A percentile compares a stretch with the other conserved stretches of the same genome.
Conservation (phyloP, 179 eudicot genomes). For the Spergularia azorica region DNA sequence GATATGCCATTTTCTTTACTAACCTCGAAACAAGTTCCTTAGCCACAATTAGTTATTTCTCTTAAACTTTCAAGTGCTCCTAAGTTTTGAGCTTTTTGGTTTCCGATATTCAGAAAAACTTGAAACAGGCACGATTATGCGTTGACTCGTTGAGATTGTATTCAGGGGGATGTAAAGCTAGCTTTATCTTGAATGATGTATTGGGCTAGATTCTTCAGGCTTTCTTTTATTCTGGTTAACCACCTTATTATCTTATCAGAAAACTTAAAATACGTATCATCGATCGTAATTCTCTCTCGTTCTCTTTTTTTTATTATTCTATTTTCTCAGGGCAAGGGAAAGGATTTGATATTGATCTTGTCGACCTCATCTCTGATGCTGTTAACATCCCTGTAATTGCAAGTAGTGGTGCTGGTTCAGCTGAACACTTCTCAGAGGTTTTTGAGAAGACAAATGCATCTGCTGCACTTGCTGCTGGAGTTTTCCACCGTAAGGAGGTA, state of each 20-base stretch:
- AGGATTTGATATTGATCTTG: constrained; percentile 85
- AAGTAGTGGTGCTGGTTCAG: constrained; percentile 92
- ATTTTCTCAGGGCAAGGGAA: constrained; percentile 78
- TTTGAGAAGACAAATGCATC: constrained; percentile 89
- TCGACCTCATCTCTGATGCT: constrained; percentile 80
- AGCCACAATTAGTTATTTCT: background rate
- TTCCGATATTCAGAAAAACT: background rate
- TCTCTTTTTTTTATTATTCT: background rate
- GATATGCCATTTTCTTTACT: constrained; percentile 5
- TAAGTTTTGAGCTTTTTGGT: background rate
- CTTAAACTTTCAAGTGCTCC: background rate
- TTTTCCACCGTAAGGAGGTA: constrained; percentile 94
- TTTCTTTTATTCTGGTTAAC: background rate
- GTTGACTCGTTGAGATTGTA: no score
- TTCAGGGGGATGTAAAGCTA: background rate
- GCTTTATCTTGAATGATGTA: background rate
- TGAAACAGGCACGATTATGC: no score
- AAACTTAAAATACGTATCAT: background rate
- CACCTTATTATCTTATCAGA: background rate
- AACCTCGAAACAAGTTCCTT: background rate
- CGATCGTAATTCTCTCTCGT: background rate
- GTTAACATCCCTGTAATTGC: constrained; percentile 94
- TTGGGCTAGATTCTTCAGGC: background rate
- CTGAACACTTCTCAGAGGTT: constrained; percentile 88
- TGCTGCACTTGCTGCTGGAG: constrained; percentile 98